phyloP scores from a whole-genome alignment of 306 rosid genomes.

The Dicorynia guianensis region DNA sequence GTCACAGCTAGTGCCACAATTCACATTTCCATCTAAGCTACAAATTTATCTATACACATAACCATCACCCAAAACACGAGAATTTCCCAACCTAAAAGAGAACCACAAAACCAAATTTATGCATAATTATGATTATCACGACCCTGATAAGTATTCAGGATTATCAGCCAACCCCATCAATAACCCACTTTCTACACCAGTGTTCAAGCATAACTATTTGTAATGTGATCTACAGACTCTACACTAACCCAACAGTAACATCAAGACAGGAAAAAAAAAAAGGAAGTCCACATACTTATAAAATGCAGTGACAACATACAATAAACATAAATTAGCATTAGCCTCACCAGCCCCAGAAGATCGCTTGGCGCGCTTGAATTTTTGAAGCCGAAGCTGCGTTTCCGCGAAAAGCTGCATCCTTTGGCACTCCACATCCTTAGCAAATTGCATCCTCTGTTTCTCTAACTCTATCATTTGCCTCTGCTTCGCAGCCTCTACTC shows the following conservation, averaged over 20 bases:
- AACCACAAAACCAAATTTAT: not conserved
- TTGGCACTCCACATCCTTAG: slow-evolving; percentile 57
- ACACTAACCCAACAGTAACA: not conserved
- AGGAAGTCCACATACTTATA: too few species aligned
- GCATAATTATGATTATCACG: not conserved
- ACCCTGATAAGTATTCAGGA: not conserved
- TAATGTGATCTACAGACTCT: not conserved
- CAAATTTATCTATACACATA: not conserved
- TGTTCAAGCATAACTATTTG: not conserved
- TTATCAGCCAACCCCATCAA: not conserved
- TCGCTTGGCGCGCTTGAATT: slow-evolving; percentile 54
- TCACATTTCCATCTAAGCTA: not conserved
- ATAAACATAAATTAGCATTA: not conserved
- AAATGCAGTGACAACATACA: not conserved
- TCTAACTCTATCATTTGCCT: slow-evolving; percentile 58
- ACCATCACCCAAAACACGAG: slow-evolving; percentile 25
- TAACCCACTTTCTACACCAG: not conserved
- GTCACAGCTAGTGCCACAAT: too few species aligned
- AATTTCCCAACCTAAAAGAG: slow-evolving; percentile 1
- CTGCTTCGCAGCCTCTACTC: slow-evolving; percentile 55
- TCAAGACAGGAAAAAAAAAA: not conserved
- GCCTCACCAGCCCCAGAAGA: slow-evolving; percentile 41
- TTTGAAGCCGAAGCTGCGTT: slow-evolving; percentile 49
- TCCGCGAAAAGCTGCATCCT: slow-evolving; percentile 55
- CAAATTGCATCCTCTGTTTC: slow-evolving; percentile 57